Conservation (phyloP, 148 eudicot genomes). For the Vaccinium myrtillus region DNA sequence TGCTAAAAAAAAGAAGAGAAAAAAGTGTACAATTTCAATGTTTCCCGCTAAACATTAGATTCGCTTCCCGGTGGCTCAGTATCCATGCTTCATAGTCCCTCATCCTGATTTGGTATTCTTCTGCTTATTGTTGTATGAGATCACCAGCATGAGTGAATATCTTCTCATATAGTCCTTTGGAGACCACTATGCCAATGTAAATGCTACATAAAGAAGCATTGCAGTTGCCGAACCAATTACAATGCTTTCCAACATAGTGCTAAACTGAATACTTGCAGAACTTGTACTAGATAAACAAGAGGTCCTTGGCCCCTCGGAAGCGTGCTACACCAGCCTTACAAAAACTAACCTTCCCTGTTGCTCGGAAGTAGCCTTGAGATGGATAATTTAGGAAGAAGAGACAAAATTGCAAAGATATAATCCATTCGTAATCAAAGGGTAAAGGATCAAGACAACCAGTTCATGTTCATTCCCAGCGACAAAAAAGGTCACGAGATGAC, state of each 20-base stretch:
- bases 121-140: neutral
- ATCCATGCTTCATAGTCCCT: neutral
- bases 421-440: neutral
- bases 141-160: neutral
- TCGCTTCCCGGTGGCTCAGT: neutral
- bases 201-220: neutral
- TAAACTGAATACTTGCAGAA: neutral
- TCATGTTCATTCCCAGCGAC: neutral
- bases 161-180: neutral
- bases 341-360: neutral
- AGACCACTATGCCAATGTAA: neutral
- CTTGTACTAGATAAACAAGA: neutral
- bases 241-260: neutral
- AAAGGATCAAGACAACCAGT: slow-evolving; percentile 1
- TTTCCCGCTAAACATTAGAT: neutral
- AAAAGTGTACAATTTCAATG: neutral
- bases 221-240: neutral
- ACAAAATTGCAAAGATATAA: neutral
- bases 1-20: neutral
- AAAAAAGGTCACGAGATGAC: neutral
- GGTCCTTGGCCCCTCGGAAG: neutral
- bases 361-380: neutral
- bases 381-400: neutral
- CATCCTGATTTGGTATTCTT: neutral
- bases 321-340: neutral